These are phyloP conservation scores for Ascoidea tarda DNA, from an alignment of 805 yeast species.

Conservation along the genomic window DNA sequence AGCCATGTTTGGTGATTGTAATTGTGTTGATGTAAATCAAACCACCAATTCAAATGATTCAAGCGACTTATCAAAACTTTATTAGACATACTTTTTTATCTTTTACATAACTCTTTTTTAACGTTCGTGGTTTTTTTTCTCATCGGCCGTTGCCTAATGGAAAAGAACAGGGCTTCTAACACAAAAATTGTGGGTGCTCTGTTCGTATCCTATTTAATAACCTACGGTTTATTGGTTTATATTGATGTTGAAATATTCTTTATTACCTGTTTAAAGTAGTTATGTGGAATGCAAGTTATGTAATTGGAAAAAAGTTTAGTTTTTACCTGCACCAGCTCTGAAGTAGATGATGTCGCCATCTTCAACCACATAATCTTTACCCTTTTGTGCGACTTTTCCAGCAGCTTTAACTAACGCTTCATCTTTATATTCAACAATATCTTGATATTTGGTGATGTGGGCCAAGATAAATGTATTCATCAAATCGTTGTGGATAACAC, in stretches of 20 bases:
- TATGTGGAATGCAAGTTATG: too few relatives aligned
- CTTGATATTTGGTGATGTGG: slow-evolving; percentile 77
- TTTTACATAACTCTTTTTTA: background rate
- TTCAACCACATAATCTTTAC: slow-evolving; percentile 89
- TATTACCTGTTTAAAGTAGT: too few relatives aligned
- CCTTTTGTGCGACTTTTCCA: slow-evolving; percentile 84
- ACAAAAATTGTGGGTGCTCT: too few relatives aligned
- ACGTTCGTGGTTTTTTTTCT: background rate
- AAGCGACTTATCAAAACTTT: background rate
- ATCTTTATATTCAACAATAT: slow-evolving; percentile 63
- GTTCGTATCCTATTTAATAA: too few relatives aligned
- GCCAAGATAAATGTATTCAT: slow-evolving; percentile 93
- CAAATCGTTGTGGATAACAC: slow-evolving; percentile 92
- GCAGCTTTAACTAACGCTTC: slow-evolving; percentile 73
- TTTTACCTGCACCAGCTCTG: slow-evolving; percentile 91
- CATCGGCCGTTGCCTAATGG: too few relatives aligned
- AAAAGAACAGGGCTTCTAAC: too few relatives aligned
- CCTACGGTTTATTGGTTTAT: too few relatives aligned
- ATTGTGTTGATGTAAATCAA: background rate
- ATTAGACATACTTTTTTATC: background rate
- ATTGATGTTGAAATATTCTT: too few relatives aligned
- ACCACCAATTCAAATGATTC: background rate
- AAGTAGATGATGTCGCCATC: slow-evolving; percentile 89
- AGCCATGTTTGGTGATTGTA: slow-evolving; percentile 12
- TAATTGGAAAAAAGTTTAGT: slow-evolving; percentile 16